Evolutionary conservation across 2,329 filamentous ascomycete genomes (phyloP).

Genomic region (Drechslerella stenobrocha): DNA sequence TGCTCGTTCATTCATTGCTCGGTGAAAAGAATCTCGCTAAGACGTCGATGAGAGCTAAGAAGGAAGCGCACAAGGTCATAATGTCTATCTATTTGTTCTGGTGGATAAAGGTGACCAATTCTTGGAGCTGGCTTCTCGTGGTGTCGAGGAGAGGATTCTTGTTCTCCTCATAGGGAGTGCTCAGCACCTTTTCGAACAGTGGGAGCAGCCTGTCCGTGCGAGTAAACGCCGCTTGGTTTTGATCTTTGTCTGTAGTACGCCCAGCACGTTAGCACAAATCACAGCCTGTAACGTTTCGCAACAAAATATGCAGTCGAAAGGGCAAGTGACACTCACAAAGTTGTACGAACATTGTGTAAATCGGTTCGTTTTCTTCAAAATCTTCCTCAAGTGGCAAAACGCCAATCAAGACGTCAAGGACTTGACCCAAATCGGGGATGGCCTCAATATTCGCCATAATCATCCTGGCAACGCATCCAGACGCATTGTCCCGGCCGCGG

Average conservation of each 20-base stretch:
- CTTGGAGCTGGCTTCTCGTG: conserved; percentile 68
- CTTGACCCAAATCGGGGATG: conserved; percentile 68
- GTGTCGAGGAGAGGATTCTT: conserved; percentile 64
- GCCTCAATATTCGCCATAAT: conserved; percentile 84
- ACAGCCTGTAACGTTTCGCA: conserved; percentile 23
- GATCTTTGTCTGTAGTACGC: conserved; percentile 63
- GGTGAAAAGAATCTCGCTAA: conserved; percentile 35
- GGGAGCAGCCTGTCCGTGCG: conserved; percentile 71
- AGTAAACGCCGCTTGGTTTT: conserved; percentile 70
- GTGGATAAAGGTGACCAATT: conserved; percentile 64
- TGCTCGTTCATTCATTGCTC: conserved; percentile 25
- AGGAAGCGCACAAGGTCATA: conserved; percentile 10
- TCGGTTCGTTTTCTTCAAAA: conserved; percentile 92
- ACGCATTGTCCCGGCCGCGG: conserved; percentile 87
- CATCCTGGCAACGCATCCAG: conserved; percentile 88
- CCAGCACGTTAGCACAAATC: conserved; percentile 9
- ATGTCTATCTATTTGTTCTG: conserved; percentile 52
- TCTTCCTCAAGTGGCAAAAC: conserved; percentile 88
- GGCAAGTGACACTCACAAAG: conserved; percentile 66
- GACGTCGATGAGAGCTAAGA: conserved; percentile 16
- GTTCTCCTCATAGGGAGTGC: conserved; percentile 70
- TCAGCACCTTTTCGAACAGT: conserved; percentile 73
- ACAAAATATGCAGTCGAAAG: not conserved
- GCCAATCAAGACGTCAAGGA: conserved; percentile 76
- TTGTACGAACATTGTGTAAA: conserved; percentile 86